These are phyloP conservation scores for Sugiyamaella paludigena DNA, from an alignment of 1,139 yeast genomes.

Conservation along the genomic window DNA sequence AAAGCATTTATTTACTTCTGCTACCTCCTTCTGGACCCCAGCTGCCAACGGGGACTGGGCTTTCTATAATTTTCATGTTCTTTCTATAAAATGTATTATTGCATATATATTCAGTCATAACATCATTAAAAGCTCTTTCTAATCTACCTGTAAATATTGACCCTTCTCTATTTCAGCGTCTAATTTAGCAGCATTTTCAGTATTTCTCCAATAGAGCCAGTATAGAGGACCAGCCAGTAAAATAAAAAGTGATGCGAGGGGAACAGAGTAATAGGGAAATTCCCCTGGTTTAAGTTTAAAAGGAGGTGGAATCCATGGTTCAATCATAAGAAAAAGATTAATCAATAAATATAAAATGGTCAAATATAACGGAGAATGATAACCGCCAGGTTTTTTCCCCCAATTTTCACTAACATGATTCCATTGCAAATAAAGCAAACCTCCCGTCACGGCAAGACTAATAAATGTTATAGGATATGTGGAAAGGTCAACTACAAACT, in stretches of 20 bases:
- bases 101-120: not conserved
- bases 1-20: not conserved
- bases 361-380: conserved; percentile 32
- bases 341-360: conserved; percentile 46
- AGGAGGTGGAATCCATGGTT: conserved; percentile 58
- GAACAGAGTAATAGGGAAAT: conserved; percentile 59
- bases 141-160: conserved; percentile 9
- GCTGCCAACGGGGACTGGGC: too few relatives aligned
- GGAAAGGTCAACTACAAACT: conserved; percentile 68
- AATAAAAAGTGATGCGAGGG: conserved; percentile 52
- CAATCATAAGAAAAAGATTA: conserved; percentile 52
- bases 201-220: conserved; percentile 35
- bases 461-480: conserved; percentile 72
- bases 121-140: too few relatives aligned
- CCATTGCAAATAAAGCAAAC: conserved; percentile 64
- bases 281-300: conserved; percentile 26
- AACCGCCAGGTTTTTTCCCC: conserved; percentile 25
- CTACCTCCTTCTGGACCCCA: too few relatives aligned
- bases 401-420: conserved; percentile 55
- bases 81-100: not conserved
- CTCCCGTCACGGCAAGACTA: conserved; percentile 67
- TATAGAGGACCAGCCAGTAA: conserved; percentile 48
- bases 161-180: conserved; percentile 22
- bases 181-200: conserved; percentile 18
- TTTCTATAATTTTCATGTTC: too few relatives aligned